Base-by-base conservation (phyloP, 1,139 yeast genomes). In the Zygoascus hellenicus region DNA sequence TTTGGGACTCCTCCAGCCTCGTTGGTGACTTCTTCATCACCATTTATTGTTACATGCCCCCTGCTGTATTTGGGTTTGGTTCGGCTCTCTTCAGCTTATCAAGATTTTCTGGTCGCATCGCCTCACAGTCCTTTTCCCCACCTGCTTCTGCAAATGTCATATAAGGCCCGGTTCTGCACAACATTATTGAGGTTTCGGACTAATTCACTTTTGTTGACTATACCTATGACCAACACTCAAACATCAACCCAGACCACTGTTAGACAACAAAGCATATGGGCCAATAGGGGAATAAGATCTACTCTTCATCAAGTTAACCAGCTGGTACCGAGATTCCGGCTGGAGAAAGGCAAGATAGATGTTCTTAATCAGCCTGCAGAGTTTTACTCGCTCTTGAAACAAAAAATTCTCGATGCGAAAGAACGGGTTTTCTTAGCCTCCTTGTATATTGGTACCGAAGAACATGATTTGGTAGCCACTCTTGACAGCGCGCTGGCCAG, bases 371-470 rank as follows among this genome's bases (percentile, higher is more conserved):
- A 75, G 41, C 98, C 98, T 0, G 66, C 62, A 0, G 79, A 75
- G 28, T 94, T 94, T 62, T 90, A 92, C 63, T 58, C 69, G 3
- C 68, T 77, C 2, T 69, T 92, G 48, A 52, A 64, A 47, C 30
- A 52, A 10, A 62, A 65, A 41, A 70, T 69, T 7, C 46, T 58
- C 1, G 80, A 89, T 1, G 75, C 75, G 1, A 51, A 82, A 49
- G 53, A 66, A 5, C 72, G 95, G 40, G 74, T 92, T 13, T 92
- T 88, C 60, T 71, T 92, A 43, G 85, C 96, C 5, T 83, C 96
- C 2, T 71, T 92, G 43, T 94, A 94, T 61, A 74, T 92, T 46
- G 99, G 99, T 2, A 84, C 82, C 57, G 64, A 80, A 2, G 96
- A 92, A 63, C 69, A 76, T 43, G 97, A 90, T 53, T 73, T 92